Percentiles rank a stretch among this genome's conserved stretches.
These are phyloP conservation scores for Colletotrichum spinosum DNA, from an alignment of 2,329 filamentous ascomycete species.

Conservation along the genomic window DNA sequence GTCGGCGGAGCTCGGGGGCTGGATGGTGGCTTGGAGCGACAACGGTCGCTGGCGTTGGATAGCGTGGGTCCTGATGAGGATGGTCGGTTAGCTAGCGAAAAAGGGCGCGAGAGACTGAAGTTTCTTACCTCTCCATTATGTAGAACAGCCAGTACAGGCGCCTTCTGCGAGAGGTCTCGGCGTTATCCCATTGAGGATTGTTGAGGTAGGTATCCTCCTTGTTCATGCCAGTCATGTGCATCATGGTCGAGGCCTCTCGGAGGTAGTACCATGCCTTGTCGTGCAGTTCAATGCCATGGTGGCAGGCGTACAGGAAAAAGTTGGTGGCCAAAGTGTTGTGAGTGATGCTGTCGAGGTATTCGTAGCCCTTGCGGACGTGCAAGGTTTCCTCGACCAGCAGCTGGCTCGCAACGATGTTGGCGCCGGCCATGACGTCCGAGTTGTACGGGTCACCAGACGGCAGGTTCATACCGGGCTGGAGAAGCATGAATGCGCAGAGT, in stretches of 20 bases:
- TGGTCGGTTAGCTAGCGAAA: conserved; percentile 26
- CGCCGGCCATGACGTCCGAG: conserved; percentile 67
- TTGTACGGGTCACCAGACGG: conserved; percentile 67
- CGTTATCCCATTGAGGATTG: conserved; percentile 59
- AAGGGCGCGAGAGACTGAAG: background rate
- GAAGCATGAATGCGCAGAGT: conserved; percentile 75
- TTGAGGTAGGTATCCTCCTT: conserved; percentile 70
- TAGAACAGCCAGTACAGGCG: conserved; percentile 81
- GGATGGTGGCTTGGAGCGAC: conserved; percentile 76
- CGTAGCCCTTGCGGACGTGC: conserved; percentile 72
- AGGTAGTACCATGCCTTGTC: conserved; percentile 84
- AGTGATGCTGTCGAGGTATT: conserved; percentile 68
- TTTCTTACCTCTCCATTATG: conserved; percentile 73
- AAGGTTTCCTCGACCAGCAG: conserved; percentile 75
- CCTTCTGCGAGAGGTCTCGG: conserved; percentile 72
- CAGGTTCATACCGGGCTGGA: conserved; percentile 75
- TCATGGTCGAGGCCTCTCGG: conserved; percentile 80
- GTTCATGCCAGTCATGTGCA: conserved; percentile 69
- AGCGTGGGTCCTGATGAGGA: conserved; percentile 69
- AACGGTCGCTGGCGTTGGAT: conserved; percentile 77
- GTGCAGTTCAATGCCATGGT: conserved; percentile 78
- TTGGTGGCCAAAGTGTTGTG: conserved; percentile 76
- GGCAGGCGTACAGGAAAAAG: conserved; percentile 81
- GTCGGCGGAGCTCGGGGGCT: conserved; percentile 71
- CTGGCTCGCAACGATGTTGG: conserved; percentile 72